Percentiles rank a stretch among this genome's conserved stretches.
phyloP scores from a whole-genome alignment of 768 basidiomycete genomes.

The Suillus americanus region DNA sequence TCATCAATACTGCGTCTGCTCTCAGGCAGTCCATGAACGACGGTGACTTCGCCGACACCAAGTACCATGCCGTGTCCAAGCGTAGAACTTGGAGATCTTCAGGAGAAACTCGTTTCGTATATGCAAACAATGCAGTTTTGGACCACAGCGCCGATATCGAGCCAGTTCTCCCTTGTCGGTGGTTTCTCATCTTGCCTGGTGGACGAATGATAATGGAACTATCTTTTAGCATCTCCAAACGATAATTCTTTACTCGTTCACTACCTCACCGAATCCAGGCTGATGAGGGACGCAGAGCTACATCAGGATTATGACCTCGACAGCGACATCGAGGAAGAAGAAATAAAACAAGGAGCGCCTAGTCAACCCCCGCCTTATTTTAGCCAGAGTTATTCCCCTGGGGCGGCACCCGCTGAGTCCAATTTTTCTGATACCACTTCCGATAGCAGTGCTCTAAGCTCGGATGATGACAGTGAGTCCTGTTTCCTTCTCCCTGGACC shows the following conservation, averaged over 20 bases:
- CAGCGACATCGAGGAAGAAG: slow-evolving; percentile 31
- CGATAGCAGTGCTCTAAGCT: neutral
- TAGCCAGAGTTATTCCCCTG: neutral
- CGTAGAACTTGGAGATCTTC: slow-evolving; percentile 12
- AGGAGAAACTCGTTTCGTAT: slow-evolving; percentile 24
- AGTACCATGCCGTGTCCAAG: slow-evolving; percentile 28
- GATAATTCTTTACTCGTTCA: neutral
- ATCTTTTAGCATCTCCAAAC: neutral
- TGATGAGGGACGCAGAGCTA: neutral
- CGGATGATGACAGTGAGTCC: neutral
- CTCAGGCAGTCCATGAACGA: slow-evolving; percentile 23
- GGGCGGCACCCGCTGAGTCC: neutral
- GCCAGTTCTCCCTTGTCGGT: neutral
- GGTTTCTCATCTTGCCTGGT: neutral
- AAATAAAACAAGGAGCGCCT: neutral
- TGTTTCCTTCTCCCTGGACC: neutral
- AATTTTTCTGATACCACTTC: neutral
- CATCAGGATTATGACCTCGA: slow-evolving; percentile 27
- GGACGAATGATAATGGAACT: neutral
- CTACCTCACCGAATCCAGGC: neutral
- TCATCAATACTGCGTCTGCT: slow-evolving; percentile 16
- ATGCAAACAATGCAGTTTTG: slow-evolving; percentile 15
- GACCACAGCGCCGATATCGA: neutral
- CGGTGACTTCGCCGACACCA: slow-evolving; percentile 29
- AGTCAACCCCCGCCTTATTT: neutral